A percentile compares a stretch with the other conserved stretches of the same genome.
Evolutionary conservation across 2,329 filamentous ascomycete species (phyloP).

Genomic region (Aspergillus eucalypticola): DNA sequence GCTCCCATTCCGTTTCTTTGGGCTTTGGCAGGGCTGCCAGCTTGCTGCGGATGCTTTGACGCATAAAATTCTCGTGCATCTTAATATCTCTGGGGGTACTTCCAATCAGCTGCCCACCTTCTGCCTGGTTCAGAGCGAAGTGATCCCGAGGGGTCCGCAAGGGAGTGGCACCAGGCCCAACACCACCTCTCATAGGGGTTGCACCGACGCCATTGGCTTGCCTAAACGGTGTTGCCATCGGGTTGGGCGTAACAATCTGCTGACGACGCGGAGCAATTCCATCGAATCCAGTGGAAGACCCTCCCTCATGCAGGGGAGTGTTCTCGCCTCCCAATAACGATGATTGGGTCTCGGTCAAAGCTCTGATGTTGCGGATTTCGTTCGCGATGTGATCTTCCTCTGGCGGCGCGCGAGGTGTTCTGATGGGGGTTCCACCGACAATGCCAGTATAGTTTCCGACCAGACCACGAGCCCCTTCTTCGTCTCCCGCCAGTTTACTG

Average conservation of each 20-base stretch:
- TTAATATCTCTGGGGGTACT: slow-evolving; percentile 77
- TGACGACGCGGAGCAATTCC: slow-evolving; percentile 79
- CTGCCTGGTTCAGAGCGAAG: slow-evolving; percentile 76
- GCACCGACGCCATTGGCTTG: slow-evolving; percentile 65
- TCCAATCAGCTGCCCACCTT: slow-evolving; percentile 65
- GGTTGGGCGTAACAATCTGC: slow-evolving; percentile 86
- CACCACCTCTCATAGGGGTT: slow-evolving; percentile 62
- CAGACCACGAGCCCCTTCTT: slow-evolving; percentile 83
- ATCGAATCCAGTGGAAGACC: slow-evolving; percentile 82
- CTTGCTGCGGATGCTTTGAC: slow-evolving; percentile 62
- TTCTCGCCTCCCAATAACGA: slow-evolving; percentile 93
- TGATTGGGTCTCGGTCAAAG: slow-evolving; percentile 90
- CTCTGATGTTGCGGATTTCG: slow-evolving; percentile 90
- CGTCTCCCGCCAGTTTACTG: slow-evolving; percentile 69
- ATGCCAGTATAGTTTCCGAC: slow-evolving; percentile 84
- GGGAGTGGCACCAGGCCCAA: slow-evolving; percentile 74
- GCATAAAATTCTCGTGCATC: slow-evolving; percentile 67
- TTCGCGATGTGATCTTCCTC: slow-evolving; percentile 96
- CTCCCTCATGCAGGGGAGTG: slow-evolving; percentile 79
- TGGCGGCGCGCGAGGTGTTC: slow-evolving; percentile 85
- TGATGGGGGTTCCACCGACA: slow-evolving; percentile 79
- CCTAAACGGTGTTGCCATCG: slow-evolving; percentile 84
- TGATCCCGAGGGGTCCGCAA: slow-evolving; percentile 85
- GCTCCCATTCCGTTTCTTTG: slow-evolving; percentile 90
- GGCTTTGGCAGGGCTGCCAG: slow-evolving; percentile 85